These are phyloP conservation scores for Balansia obtecta DNA, from an alignment of 2,329 filamentous ascomycete species.

Conservation along the genomic window DNA sequence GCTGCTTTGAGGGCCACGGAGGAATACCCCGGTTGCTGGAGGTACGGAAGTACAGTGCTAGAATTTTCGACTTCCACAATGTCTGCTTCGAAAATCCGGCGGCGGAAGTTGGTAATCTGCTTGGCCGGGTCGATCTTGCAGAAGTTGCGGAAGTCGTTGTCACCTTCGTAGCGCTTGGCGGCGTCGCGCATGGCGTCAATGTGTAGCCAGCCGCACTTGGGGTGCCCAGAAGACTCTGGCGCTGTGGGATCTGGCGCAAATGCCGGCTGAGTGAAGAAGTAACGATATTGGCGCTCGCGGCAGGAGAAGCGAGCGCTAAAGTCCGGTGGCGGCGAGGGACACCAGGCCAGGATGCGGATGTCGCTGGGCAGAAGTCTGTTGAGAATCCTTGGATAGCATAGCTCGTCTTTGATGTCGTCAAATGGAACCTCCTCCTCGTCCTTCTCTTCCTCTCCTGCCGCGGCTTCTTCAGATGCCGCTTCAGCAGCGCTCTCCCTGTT, in stretches of 20 bases:
- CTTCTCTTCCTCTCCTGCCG: conserved; percentile 6
- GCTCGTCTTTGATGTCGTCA: conserved; percentile 68
- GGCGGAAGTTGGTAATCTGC: conserved; percentile 72
- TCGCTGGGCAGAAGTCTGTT: conserved; percentile 82
- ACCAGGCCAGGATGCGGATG: conserved; percentile 89
- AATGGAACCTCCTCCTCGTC: conserved; percentile 16
- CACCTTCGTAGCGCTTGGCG: conserved; percentile 66
- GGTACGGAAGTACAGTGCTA: conserved; percentile 42
- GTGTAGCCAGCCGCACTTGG: conserved; percentile 67
- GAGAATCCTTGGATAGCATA: conserved; percentile 70
- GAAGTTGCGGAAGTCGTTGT: conserved; percentile 93
- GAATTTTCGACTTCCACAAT: conserved; percentile 56
- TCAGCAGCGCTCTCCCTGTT: conserved; percentile 8
- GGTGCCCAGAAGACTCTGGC: conserved; percentile 8
- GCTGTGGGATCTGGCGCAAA: conserved; percentile 49
- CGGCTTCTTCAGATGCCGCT: conserved; percentile 2
- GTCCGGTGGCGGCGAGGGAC: conserved; percentile 60
- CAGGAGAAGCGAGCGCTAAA: conserved; percentile 94
- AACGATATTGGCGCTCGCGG: conserved; percentile 80
- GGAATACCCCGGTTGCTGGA: conserved; percentile 26
- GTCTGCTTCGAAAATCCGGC: conserved; percentile 67
- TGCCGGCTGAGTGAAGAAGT: conserved; percentile 94
- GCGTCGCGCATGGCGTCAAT: conserved; percentile 76
- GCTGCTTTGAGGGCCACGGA: not conserved
- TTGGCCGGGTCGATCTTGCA: conserved; percentile 89